Base-by-base conservation (phyloP, 1,284 basidiomycete genomes). In the Schizophyllum amplum region DNA sequence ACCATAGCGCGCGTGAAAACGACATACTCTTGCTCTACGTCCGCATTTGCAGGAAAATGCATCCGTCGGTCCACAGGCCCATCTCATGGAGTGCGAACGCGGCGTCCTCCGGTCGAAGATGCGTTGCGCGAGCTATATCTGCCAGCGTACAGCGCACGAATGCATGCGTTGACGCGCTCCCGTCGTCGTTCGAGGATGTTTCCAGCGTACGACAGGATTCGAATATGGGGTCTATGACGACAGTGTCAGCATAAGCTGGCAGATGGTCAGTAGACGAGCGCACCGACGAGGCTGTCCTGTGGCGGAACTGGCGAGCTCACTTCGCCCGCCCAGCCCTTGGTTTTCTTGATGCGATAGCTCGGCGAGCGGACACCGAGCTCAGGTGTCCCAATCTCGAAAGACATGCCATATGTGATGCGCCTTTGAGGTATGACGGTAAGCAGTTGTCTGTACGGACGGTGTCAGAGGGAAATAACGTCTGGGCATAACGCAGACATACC, bases 1-100 rank as follows among this genome's bases (percentile, higher is more conserved):
- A 94, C 82, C 77, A 86, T 80, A 65, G 83, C 84, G 52, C 85
- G 75, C 53, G 86, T 83, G 54, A 94, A 76, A 42, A 87, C 77
- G 24, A 90, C 70, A 33, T 71, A 70, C 58, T 76, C 75, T 42
- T 70, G 62, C 33, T 62, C 61, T 62, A 66, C 70, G 59, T 69
- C 64, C 57, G 46, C 62, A n/a, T 53, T 9, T 9, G 25, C 22
- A 11, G 24, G 27, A 27, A 62, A 24, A 13, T 55, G 58, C 24
- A 71, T 58, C 53, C 72, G 71, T 47, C 75, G 71, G 53, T 70
- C 72, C 20, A 97, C 57, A 98, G 73, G 17, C 94, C 93, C 55
- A 90, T 87, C 68, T 97, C 93, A 56, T 89, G 86, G 56, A 98
- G 72, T 1, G 94, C 90, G 68, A 94, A 92, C 0, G 92, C 87